phyloP scores from a whole-genome alignment of 306 rosid genomes.

The Lathyrus tuberosus region DNA sequence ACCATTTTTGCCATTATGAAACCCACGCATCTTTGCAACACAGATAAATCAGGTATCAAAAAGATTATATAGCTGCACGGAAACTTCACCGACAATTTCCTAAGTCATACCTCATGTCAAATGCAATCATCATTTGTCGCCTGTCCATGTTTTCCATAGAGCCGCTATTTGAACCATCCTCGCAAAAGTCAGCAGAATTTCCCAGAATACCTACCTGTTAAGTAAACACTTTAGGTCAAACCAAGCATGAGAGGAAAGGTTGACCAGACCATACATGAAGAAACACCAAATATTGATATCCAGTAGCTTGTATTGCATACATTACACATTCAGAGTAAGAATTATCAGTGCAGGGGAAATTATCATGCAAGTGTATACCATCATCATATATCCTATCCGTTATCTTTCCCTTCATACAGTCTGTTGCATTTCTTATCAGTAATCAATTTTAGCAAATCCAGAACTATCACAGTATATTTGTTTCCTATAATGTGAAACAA shows the following conservation, averaged over 20 bases:
- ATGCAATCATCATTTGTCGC: constrained; percentile 98
- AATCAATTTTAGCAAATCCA: constrained; percentile 24
- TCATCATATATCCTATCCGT: constrained; percentile 16
- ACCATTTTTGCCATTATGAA: constrained; percentile 98
- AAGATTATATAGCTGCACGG: constrained; percentile 34
- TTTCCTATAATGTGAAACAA: constrained; percentile 1
- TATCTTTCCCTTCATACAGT: constrained; percentile 33
- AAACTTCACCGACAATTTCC: constrained; percentile 30
- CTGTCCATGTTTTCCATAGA: constrained; percentile 69
- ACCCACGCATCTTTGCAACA: constrained; percentile 77
- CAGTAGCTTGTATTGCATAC: constrained; percentile 35
- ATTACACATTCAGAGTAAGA: constrained; percentile 19
- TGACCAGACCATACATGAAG: constrained; percentile 33
- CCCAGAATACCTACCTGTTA: constrained; percentile 92
- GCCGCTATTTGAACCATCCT: constrained; percentile 57
- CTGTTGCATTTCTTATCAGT: constrained; percentile 24
- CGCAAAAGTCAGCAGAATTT: constrained; percentile 84
- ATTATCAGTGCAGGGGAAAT: constrained; percentile 26
- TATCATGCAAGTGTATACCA: constrained; percentile 15
- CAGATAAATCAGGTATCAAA: constrained; percentile 41
- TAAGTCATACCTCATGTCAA: constrained; percentile 85
- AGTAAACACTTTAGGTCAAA: constrained; percentile 26
- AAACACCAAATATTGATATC: constrained; percentile 33
- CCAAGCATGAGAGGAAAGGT: constrained; percentile 31
- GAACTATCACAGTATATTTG: constrained; percentile 12